Conservation (phyloP, 1,139 yeast genomes). For the Hyphopichia burtonii region DNA sequence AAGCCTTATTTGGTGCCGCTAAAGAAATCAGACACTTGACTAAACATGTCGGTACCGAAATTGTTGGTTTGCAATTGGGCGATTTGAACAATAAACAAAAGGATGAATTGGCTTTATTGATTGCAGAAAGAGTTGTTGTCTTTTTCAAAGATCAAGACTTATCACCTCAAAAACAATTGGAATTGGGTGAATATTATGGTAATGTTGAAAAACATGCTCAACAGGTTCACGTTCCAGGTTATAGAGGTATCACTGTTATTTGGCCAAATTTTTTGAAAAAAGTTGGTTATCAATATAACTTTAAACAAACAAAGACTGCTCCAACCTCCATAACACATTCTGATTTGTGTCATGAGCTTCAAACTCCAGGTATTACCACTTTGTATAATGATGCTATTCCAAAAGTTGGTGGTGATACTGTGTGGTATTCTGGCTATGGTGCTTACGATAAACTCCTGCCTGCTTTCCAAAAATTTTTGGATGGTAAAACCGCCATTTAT, state of each 20-base stretch:
- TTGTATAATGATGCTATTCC: conserved; percentile 17
- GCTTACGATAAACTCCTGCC: conserved; percentile 24
- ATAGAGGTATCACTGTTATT: conserved; percentile 19
- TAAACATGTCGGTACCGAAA: conserved; percentile 20
- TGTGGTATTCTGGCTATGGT: conserved; percentile 18
- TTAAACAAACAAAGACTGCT: conserved; percentile 10
- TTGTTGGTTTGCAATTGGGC: conserved; percentile 18
- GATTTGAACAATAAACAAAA: conserved; percentile 22
- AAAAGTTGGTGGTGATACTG: conserved; percentile 15
- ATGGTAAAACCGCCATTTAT: conserved; percentile 22
- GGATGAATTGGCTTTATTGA: conserved; percentile 42
- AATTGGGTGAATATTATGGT: conserved; percentile 46
- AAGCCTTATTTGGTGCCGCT: conserved; percentile 19
- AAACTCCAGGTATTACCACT: conserved; percentile 17
- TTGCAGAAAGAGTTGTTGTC: conserved; percentile 53
- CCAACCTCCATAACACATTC: conserved; percentile 16
- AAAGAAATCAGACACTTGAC: conserved; percentile 17
- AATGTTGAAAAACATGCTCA: conserved; percentile 50
- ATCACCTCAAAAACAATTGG: conserved; percentile 43
- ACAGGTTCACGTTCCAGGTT: conserved; percentile 38
- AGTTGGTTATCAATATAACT: conserved; percentile 11
- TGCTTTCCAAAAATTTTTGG: conserved; percentile 20
- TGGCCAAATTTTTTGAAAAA: conserved; percentile 13
- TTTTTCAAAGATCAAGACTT: conserved; percentile 49
- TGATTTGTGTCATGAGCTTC: conserved; percentile 17